phyloP scores from a whole-genome alignment of 2,329 filamentous ascomycete genomes.

The Fusarium begoniae region DNA sequence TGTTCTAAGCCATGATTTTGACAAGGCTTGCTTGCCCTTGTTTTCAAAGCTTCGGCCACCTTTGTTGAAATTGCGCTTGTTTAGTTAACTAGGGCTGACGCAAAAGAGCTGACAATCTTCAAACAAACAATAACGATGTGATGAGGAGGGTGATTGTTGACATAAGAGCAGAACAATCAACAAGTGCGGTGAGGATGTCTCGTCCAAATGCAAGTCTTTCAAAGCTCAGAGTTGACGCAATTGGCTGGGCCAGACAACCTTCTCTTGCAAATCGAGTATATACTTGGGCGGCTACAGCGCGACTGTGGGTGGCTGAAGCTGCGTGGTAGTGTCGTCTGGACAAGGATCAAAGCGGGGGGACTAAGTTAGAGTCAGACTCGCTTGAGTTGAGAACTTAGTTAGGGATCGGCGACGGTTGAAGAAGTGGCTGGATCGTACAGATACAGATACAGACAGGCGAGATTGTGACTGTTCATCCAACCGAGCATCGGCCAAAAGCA shows the following conservation, averaged over 20 bases:
- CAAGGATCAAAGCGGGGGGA: constrained; percentile 20
- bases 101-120: background rate
- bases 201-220: background rate
- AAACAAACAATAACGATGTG: background rate
- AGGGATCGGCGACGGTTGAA: background rate
- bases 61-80: constrained; percentile 17
- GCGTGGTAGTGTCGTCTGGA: constrained; percentile 4
- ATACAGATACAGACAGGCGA: background rate
- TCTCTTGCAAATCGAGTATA: constrained; percentile 17
- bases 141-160: constrained; percentile 1
- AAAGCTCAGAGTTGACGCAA: constrained; percentile 11
- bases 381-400: background rate
- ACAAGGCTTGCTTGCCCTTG: constrained; percentile 15
- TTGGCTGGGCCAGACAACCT: constrained; percentile 11
- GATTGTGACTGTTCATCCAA: background rate
- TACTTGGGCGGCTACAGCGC: constrained; percentile 38
- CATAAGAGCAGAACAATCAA: background rate
- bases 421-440: background rate
- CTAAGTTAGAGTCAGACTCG: background rate
- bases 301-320: constrained; percentile 34
- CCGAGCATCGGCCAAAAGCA: background rate
- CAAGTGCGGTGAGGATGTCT: constrained; percentile 13
- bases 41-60: constrained; percentile 4
- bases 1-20: constrained; percentile 25
- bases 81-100: constrained; percentile 23